Base-by-base conservation (phyloP, 768 basidiomycete genomes). In the Asterophora parasitica region DNA sequence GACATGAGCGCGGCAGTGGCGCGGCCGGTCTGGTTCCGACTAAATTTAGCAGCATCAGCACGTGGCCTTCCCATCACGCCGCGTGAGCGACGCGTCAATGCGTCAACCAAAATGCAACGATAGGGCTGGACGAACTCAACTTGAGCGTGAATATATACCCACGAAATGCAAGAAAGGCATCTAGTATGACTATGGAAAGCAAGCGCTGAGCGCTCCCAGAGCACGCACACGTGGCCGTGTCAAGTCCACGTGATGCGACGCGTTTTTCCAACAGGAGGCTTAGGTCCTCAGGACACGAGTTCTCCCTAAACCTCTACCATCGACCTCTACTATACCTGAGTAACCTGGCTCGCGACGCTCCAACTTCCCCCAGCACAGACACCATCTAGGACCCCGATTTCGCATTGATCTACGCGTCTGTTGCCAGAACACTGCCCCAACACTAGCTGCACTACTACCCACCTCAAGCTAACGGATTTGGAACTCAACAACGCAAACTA, bases 241-340 rank as follows among this genome's bases (percentile, higher is more conserved):
- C 31, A 37, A 23, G 3, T 4, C 10, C 65, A 64, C 65, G 65
- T 65, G 65, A 51, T 48, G 8, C 35, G 60, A 66, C 65, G 65
- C 65, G 65, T 61, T 64, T 58, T 64, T 56, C 45, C 55, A 58
- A 57, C 60, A 55, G 42, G 35, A 27, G 9, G 9, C 26, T 42
- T 15, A 23, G 38, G 41, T 28, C 41, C 15, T 19, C 6, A 4
- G 17, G 28, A 26, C 37, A 16, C 42, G 31, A 43, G 19, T 12
- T 32, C 27, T 38, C 28, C n/a, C 28, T 32, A 48, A 9, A 40
- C 20, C 39, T 20, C 26, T 13, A 23, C 40, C 44, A 9, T 33
- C 30, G 19, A 19, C 46, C 16, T 8, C 10, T 28, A 20, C 38
- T 16, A 23, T 46, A 35, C 34, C 1, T 32, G 3, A 16, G 1